phyloP scores from a whole-genome alignment of 2,329 filamentous ascomycete genomes.

The Phoma herbarum region DNA sequence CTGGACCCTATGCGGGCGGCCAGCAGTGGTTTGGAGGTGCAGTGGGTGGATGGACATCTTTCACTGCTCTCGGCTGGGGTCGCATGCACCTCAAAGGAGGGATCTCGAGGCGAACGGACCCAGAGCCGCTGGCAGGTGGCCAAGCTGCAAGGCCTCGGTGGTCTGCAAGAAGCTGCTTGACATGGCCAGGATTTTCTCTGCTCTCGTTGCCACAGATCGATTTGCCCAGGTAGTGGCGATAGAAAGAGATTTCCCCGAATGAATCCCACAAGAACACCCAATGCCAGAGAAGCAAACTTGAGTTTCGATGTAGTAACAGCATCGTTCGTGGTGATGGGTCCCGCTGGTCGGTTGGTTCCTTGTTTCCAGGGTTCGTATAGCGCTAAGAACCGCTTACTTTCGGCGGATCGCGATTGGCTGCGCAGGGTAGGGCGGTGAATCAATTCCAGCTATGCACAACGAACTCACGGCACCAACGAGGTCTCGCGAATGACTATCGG shows the following conservation, averaged over 20 bases:
- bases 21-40: neutral
- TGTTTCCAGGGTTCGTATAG: slow-evolving; percentile 2
- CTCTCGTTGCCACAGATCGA: slow-evolving; percentile 22
- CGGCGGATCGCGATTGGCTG: slow-evolving; percentile 31
- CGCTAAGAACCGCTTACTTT: slow-evolving; percentile 39
- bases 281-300: neutral
- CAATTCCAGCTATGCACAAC: slow-evolving; percentile 14
- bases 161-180: slow-evolving; percentile 11
- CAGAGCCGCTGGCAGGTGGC: slow-evolving; percentile 26
- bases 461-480: slow-evolving; percentile 25
- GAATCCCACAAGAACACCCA: neutral
- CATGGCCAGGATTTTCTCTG: slow-evolving; percentile 22
- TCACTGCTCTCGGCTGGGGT: slow-evolving; percentile 1
- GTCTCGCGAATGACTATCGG: slow-evolving; percentile 28
- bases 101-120: slow-evolving; percentile 29
- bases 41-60: neutral
- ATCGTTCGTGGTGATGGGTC: slow-evolving; percentile 8
- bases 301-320: slow-evolving; percentile 7
- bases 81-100: slow-evolving; percentile 21
- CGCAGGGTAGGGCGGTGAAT: slow-evolving; percentile 21
- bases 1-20: neutral
- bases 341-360: slow-evolving; percentile 17
- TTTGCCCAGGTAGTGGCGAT: neutral
- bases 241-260: neutral
- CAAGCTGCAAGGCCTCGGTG: slow-evolving; percentile 21